Conservation (phyloP, 148 eudicot species). For the Tetragonia tetragonoides region DNA sequence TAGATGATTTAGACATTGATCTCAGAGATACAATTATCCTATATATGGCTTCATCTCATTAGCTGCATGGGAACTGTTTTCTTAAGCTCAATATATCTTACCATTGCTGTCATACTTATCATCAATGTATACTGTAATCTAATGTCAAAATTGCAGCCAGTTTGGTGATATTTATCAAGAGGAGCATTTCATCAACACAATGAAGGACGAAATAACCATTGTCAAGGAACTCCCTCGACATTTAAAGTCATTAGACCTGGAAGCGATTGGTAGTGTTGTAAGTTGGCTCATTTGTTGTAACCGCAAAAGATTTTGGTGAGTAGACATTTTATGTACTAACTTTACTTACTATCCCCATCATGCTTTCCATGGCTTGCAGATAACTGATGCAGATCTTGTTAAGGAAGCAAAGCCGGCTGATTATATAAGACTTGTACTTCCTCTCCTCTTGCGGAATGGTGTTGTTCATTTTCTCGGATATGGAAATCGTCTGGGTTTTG, state of each 20-base stretch:
- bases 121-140: constrained; percentile 5
- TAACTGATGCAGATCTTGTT: constrained; percentile 81
- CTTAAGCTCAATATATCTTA: background rate
- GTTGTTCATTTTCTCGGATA: constrained; percentile 86
- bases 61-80: constrained; percentile 1
- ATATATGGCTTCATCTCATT: constrained; percentile 1
- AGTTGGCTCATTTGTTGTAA: constrained; percentile 27
- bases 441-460: constrained; percentile 57
- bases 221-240: constrained; percentile 73
- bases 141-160: constrained; percentile 55
- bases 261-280: constrained; percentile 84
- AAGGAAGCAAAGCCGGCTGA: constrained; percentile 81
- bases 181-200: constrained; percentile 55
- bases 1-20: background rate
- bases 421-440: constrained; percentile 60
- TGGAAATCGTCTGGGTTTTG: constrained; percentile 92
- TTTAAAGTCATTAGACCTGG: constrained; percentile 59
- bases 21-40: background rate
- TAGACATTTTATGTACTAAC: background rate
- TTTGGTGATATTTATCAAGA: constrained; percentile 84
- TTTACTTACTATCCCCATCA: constrained; percentile 1
- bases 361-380: constrained; percentile 38
- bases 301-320: background rate
- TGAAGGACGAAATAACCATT: constrained; percentile 65
- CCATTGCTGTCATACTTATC: constrained; percentile 4